Base-by-base conservation (phyloP, 1,139 yeast species). In the Kodamaea anthophila region DNA sequence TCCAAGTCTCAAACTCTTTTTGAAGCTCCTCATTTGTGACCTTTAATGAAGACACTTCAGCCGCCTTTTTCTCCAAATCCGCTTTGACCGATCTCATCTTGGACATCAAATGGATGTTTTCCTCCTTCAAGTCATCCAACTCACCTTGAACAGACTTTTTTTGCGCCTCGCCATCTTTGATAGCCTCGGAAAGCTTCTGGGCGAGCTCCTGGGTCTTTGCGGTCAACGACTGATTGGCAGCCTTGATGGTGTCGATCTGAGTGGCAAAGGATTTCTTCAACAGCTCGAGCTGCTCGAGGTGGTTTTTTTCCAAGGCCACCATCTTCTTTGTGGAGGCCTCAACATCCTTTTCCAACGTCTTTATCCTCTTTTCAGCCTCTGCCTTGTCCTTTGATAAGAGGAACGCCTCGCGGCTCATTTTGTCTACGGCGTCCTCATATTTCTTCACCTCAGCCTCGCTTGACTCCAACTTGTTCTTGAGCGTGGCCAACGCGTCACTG, bases 371-470 rank as follows among this genome's bases (percentile, higher is more conserved):
- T 29, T 75, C 81, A 2, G 68, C 44, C 1, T 70, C 70, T 2
- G 68, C 73, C 36, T 78, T 78, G 20, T 75, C 77, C 35, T 74
- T 74, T 1, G 77, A 70, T 24, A 86, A 58, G 24, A 71, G 72
- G 50, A 86, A 74, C 21, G 88, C 60, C 40, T 87, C 96, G 26
- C 91, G 65, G 36, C 81, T 82, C 95, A 88, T 85, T 43, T 86
- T 86, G 49, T 86, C 88, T 34, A 88, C 80, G 5, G 95, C 96
- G 38, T 76, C 79, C 45, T 88, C 96, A 1, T 91, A 84, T 39
- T 75, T 81, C 15, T 68, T 65, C 44, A 81, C 83, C 7, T 72
- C 74, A 19, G 42, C 51, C 35, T 63, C 66, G 1, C 55, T 42
- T 2, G 44, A 35, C 3, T 49, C 49, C 13, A 63, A 45, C 32